Percentiles rank a stretch among this genome's conserved stretches.
Evolutionary conservation across 306 rosid species (phyloP).

Genomic region (Ormosia semicastrata): DNA sequence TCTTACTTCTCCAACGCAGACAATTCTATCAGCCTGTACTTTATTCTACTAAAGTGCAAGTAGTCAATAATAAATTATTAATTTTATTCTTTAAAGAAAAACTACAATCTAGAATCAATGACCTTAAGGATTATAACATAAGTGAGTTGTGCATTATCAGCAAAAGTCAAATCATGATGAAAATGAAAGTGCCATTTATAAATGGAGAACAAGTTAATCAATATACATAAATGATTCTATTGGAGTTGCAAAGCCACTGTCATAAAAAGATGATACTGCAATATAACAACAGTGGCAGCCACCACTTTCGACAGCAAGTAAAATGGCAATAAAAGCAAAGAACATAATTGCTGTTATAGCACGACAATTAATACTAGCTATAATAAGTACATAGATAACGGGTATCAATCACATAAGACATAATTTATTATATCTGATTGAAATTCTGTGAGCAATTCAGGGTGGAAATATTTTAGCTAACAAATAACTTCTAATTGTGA

Average conservation of each 20-base stretch:
- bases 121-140: background rate
- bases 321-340: constrained; percentile 5
- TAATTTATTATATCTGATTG: background rate
- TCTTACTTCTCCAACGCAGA: background rate
- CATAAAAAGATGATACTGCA: constrained; percentile 22
- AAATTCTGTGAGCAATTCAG: background rate
- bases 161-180: background rate
- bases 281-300: background rate
- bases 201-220: background rate
- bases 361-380: constrained; percentile 12
- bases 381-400: background rate
- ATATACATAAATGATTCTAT: background rate
- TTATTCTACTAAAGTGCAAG: constrained; percentile 3
- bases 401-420: background rate
- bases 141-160: background rate
- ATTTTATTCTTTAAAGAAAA: background rate
- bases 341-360: background rate
- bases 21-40: background rate
- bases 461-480: constrained; percentile 12
- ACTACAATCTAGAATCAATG: background rate
- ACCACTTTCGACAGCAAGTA: background rate
- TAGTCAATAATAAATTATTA: background rate
- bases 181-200: background rate
- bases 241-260: constrained; percentile 1
- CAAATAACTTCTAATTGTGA: background rate